phyloP scores from a whole-genome alignment of 768 basidiomycete species.

The Boletus reticuloceps region DNA sequence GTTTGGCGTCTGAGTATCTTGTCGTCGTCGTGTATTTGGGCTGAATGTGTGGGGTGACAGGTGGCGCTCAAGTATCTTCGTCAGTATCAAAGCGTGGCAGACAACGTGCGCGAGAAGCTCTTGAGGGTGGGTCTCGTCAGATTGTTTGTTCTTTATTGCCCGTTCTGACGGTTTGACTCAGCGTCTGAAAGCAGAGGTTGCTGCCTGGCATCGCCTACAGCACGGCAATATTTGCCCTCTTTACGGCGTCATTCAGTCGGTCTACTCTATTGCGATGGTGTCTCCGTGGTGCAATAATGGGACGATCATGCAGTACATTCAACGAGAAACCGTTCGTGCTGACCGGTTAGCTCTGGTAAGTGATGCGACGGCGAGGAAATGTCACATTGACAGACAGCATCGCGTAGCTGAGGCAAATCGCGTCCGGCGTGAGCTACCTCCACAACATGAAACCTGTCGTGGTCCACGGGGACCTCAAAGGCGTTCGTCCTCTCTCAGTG shows the following conservation, averaged over 20 bases:
- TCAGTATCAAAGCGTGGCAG: conserved; percentile 43
- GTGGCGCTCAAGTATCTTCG: conserved; percentile 60
- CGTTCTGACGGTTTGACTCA: conserved; percentile 18
- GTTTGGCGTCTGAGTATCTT: background rate
- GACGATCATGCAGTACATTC: conserved; percentile 50
- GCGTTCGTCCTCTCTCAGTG: conserved; percentile 37
- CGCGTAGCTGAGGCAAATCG: conserved; percentile 49
- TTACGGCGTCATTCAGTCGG: conserved; percentile 51
- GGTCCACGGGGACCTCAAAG: conserved; percentile 62
- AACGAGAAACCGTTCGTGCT: conserved; percentile 35
- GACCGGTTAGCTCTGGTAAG: conserved; percentile 50
- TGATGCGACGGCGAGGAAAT: background rate
- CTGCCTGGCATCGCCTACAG: conserved; percentile 55
- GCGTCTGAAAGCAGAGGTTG: conserved; percentile 56
- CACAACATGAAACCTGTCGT: conserved; percentile 54
- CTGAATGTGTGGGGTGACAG: conserved; percentile 25
- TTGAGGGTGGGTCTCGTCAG: conserved; percentile 37
- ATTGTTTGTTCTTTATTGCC: background rate
- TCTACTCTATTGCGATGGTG: conserved; percentile 57
- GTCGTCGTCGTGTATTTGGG: background rate
- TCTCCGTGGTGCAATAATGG: conserved; percentile 65
- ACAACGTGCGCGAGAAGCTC: conserved; percentile 50
- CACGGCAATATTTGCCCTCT: conserved; percentile 56
- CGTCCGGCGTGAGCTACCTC: conserved; percentile 55
- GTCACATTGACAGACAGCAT: background rate